Base-by-base conservation (phyloP, 768 basidiomycete species). In the Hygrophoropsis aurantiaca region DNA sequence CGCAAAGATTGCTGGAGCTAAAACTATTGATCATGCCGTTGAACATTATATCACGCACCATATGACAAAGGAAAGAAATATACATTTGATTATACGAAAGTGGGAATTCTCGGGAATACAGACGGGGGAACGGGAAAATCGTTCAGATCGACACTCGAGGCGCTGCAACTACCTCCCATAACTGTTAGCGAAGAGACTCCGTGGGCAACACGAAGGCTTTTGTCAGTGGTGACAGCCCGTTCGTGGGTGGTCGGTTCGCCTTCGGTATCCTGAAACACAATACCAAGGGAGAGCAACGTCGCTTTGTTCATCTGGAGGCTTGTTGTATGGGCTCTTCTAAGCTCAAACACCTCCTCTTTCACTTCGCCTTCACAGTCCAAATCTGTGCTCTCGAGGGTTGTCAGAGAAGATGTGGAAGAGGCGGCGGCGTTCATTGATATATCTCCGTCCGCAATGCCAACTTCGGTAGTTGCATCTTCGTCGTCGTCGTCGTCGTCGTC, bases 251-350 rank as follows among this genome's bases (percentile, higher is more conserved):
- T 15, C 18, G 26, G 13, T 26, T 27, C 44, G 38, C 47, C 37
- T 11, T 9, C 19, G 26, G 49, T 43, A 6, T 47, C 48, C 25
- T 47, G 25, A 18, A 19, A 39, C 40, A 50, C 58, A 18, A 51
- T 32, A 43, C 55, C 48, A 52, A 73, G 50, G 11, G 68, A 62
- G 25, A 79, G 53, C 21, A 80, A 54, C 38, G 75, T 64, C 4
- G 73, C 77, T 57, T 68, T 72, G 60, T 77, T 74, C 50, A 78
- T 64, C 55, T 77, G 74, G 57, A 80, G 63, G 50, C 77, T 80
- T 56, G 69, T 73, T 39, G 75, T 72, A 40, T 74, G 77, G 2
- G 67, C 78, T 11, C 74, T 69, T 52, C 67, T 69, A 37, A 78
- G 63, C 50, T 79, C 76, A 51, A 74, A 77, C 2, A 59, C 60